Conservation (phyloP, 2,329 filamentous ascomycete species). For the Trichoderma oligosporum region DNA sequence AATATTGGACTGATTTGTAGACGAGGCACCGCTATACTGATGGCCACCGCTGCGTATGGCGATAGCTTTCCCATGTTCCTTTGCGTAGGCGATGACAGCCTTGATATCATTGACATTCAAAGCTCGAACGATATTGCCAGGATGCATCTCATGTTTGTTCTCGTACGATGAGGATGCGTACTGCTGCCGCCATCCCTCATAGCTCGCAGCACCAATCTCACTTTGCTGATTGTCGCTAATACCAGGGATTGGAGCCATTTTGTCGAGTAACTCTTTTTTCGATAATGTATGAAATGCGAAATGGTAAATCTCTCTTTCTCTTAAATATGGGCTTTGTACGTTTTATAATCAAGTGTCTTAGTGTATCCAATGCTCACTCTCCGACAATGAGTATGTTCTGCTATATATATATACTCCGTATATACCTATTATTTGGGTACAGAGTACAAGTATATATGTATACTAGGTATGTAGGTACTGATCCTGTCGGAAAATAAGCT, state of each 20-base stretch:
- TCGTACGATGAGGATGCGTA: constrained; percentile 43
- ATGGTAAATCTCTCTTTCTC: too few species aligned
- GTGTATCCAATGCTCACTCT: neutral
- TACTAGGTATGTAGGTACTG: too few species aligned
- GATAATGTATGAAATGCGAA: too few species aligned
- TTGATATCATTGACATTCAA: constrained; percentile 42
- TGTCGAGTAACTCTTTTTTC: too few species aligned
- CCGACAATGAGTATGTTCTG: neutral
- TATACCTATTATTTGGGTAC: neutral
- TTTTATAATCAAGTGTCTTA: neutral
- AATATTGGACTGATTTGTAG: constrained; percentile 42
- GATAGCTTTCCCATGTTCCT: constrained; percentile 38
- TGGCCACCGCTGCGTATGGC: constrained; percentile 47
- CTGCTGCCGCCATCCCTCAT: constrained; percentile 28
- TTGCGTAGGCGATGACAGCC: constrained; percentile 39
- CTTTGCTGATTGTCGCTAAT: neutral
- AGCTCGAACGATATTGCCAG: constrained; percentile 43
- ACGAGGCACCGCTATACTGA: constrained; percentile 49
- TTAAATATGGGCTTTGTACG: too few species aligned
- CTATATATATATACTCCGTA: neutral
- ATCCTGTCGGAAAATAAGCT: too few species aligned
- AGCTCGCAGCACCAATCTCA: neutral
- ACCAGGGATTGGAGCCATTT: neutral
- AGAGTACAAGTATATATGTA: neutral
- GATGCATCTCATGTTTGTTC: constrained; percentile 41